These are phyloP conservation scores for Aspergillus neotritici DNA, from an alignment of 2,329 filamentous ascomycete species.

Conservation along the genomic window DNA sequence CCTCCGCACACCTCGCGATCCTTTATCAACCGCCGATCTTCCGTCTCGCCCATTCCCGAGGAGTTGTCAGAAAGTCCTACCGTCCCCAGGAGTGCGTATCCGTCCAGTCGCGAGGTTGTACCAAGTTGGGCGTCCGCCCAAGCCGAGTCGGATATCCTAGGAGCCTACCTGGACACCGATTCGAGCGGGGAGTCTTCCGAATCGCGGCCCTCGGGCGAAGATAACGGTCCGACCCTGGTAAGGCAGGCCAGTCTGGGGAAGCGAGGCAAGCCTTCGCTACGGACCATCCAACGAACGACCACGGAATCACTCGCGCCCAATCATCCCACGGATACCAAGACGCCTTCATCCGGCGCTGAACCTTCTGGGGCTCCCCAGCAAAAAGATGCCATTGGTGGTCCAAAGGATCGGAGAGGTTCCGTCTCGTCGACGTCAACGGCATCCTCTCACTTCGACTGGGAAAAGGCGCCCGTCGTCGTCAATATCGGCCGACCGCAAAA, in stretches of 20 bases:
- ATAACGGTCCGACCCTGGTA: conserved; percentile 27
- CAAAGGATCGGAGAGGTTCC: conserved; percentile 14
- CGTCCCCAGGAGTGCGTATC: conserved; percentile 54
- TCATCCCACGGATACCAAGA: conserved; percentile 2
- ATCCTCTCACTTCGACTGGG: conserved; percentile 25
- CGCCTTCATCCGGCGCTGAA: conserved; percentile 1
- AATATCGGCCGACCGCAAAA: conserved; percentile 7
- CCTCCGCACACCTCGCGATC: conserved; percentile 22
- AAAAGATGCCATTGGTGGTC: conserved; percentile 5
- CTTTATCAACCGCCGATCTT: conserved; percentile 58
- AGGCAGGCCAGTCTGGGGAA: conserved; percentile 42
- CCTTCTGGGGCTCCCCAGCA: conserved; percentile 10
- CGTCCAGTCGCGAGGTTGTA: conserved; percentile 66
- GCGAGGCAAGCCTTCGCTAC: conserved; percentile 37
- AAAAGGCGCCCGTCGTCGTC: conserved; percentile 30
- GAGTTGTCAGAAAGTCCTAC: conserved; percentile 55
- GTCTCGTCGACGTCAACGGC: conserved; percentile 15
- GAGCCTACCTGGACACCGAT: conserved; percentile 26
- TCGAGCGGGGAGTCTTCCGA: conserved; percentile 20
- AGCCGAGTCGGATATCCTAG: conserved; percentile 45
- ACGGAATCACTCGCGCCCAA: conserved; percentile 17
- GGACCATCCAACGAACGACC: conserved; percentile 33
- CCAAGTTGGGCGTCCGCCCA: conserved; percentile 56
- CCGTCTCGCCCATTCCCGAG: conserved; percentile 70
- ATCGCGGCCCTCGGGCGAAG: conserved; percentile 10